Evolutionary conservation across 1,284 basidiomycete species (phyloP), one percentile per base, ranked within the genome.

Genomic region (Tilletia setariae): DNA sequence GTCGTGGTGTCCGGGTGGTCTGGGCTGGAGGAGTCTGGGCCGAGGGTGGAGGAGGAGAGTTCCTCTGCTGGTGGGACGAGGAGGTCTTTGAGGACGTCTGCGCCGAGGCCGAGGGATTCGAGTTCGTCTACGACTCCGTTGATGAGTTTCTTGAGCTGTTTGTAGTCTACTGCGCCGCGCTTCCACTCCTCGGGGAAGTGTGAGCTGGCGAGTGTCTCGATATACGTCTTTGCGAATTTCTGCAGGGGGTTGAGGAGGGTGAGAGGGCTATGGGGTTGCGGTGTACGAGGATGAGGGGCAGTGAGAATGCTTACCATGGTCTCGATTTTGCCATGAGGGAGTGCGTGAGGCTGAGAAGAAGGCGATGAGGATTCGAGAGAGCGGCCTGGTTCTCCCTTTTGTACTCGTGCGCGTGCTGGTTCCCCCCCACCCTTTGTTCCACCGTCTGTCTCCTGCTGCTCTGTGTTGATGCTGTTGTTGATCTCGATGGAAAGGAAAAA

Each of bases 71-170:
- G 68, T 2, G 74, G 75, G 16, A 74, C 56, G 23, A 87, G 82
- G 8, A 87, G 82, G 64, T 84, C 84, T 64, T 86, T 83, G n/a
- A 89, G 83, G 0, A 88, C 85, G 6, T 85, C 84, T 0, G 86
- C 90, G 61, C 87, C 88, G 2, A 95, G 85, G 8, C 93, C 94
- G 65, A 94, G 85, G 7, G 88, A 86, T 8, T 88, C 86, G 35
- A 98, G 88, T 83, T 98, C 94, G 19, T 85, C 84, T 0, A 91
- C 92, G 61, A 94, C 89, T 80, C 90, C 87, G 77, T 93, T 92
- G 79, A 98, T 93, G 65, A 96, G 86, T 79, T 93, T 94, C 84
- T 98, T 97, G 73, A 98, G 89, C 90, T 93, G 78, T 56, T 91
- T 87, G 82, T 97, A 97, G 78, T 94, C 90, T 68, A 97, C 90